A percentile compares a stretch with the other conserved stretches of the same genome.
These are phyloP conservation scores for Endocarpon pusillum DNA, from an alignment of 495 filamentous ascomycete genomes.

Conservation along the genomic window DNA sequence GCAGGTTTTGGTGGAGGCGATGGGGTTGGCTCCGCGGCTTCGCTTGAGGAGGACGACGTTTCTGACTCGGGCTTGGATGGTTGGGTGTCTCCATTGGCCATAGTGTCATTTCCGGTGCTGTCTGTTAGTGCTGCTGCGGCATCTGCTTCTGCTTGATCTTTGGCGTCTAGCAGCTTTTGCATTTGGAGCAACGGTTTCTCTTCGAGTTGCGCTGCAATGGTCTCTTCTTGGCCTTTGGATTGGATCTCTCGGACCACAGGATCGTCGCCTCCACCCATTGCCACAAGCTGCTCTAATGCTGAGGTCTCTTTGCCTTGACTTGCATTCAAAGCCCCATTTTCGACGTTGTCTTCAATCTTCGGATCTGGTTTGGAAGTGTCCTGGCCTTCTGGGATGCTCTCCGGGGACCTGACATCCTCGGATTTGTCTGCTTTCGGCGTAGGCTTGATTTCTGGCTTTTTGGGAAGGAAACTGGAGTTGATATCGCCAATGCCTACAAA, in stretches of 20 bases:
- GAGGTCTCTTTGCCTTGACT: conserved; percentile 26
- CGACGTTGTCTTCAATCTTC: conserved; percentile 21
- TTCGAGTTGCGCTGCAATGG: conserved; percentile 72
- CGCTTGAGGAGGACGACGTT: conserved; percentile 22
- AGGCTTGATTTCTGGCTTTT: conserved; percentile 53
- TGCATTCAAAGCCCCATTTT: conserved; percentile 16
- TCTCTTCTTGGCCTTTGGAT: conserved; percentile 64
- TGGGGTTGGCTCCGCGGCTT: conserved; percentile 25
- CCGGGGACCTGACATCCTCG: conserved; percentile 9
- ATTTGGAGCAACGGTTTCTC: conserved; percentile 74
- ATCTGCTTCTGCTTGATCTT: conserved; percentile 44
- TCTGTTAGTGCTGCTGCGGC: conserved; percentile 31
- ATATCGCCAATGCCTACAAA: conserved; percentile 98
- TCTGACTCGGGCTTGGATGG: neutral
- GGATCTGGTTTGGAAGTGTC: conserved; percentile 10
- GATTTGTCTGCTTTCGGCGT: conserved; percentile 6
- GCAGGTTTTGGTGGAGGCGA: too few relatives aligned
- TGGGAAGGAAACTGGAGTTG: conserved; percentile 92
- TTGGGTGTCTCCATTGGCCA: conserved; percentile 9
- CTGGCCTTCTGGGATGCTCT: conserved; percentile 9
- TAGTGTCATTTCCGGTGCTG: neutral
- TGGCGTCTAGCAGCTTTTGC: conserved; percentile 73
- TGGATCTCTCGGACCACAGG: conserved; percentile 54
- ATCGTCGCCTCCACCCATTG: conserved; percentile 60
- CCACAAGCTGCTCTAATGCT: conserved; percentile 56